These are phyloP conservation scores for Solanum peruvianum DNA, from an alignment of 257 asterid genomes.

Conservation along the genomic window DNA sequence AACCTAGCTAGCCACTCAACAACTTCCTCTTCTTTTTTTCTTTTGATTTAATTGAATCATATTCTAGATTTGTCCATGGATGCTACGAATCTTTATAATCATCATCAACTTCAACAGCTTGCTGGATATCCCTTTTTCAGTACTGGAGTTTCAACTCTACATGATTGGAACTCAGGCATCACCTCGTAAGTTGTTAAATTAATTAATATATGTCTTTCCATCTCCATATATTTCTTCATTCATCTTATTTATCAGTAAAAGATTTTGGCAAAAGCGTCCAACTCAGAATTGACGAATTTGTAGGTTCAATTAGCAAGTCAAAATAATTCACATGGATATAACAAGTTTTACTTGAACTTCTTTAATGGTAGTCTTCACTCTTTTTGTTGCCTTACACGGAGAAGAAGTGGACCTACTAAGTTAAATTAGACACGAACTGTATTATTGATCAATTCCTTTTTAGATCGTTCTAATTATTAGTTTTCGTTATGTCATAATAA, in stretches of 20 bases:
- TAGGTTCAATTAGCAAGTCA: neutral
- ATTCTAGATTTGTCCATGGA: conserved; percentile 8
- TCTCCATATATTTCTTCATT: neutral
- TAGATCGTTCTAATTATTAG: neutral
- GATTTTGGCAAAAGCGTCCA: neutral
- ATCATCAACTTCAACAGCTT: conserved; percentile 6
- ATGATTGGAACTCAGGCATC: conserved; percentile 9
- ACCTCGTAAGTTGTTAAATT: conserved; percentile 7
- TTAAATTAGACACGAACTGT: neutral
- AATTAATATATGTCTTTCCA: neutral
- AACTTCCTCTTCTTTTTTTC: neutral
- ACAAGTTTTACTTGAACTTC: neutral
- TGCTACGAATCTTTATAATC: conserved; percentile 13
- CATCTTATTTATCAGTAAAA: neutral
- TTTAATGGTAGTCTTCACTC: neutral
- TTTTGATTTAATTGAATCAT: neutral
- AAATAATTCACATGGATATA: neutral
- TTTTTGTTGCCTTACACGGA: neutral
- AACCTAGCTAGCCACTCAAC: neutral
- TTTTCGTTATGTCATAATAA: neutral
- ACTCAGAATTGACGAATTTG: neutral
- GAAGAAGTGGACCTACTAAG: neutral
- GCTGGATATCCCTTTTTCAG: neutral
- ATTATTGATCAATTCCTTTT: neutral
- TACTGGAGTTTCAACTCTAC: neutral